These are phyloP conservation scores for Globisporangium emineosum DNA, from an alignment of 352 stramenopile genomes.

Conservation along the genomic window DNA sequence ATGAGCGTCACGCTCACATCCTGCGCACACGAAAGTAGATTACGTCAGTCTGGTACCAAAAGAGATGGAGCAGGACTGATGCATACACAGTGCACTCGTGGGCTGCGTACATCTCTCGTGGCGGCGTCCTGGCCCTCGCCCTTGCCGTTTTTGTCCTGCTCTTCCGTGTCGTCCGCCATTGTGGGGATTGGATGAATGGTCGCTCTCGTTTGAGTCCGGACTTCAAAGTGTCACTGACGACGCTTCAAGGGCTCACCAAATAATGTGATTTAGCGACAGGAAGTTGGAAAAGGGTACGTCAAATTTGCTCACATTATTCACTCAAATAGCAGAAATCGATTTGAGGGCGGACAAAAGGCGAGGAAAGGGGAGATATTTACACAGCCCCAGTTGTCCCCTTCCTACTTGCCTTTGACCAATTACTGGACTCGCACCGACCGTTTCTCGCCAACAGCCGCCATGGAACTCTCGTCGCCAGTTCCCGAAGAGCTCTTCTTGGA, in stretches of 20 bases:
- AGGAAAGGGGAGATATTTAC: not conserved
- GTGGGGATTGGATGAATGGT: not conserved
- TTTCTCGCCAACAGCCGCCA: conserved; percentile 9
- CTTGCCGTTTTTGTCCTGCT: conserved; percentile 18
- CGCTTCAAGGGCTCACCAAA: not conserved
- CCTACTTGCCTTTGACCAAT: not conserved
- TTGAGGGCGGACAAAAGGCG: not conserved
- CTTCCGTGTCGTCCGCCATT: conserved; percentile 35
- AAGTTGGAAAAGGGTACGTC: not conserved
- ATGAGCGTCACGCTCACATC: conserved; percentile 79
- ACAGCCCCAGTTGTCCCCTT: not conserved
- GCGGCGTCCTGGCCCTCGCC: conserved; percentile 22
- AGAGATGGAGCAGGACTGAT: too few relatives aligned
- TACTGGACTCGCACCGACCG: conserved; percentile 7
- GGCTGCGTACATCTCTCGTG: conserved; percentile 28
- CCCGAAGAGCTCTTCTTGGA: conserved; percentile 1
- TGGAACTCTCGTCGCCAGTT: not conserved
- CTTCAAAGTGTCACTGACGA: not conserved
- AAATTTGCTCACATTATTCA: conserved; percentile 4
- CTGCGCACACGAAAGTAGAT: too few relatives aligned
- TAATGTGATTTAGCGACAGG: not conserved
- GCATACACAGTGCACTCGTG: too few relatives aligned
- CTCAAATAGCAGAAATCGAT: conserved; percentile 2
- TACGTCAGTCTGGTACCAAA: too few relatives aligned
- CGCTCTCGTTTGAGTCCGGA: not conserved